Percentiles rank a stretch among this genome's conserved stretches.
Evolutionary conservation across 495 filamentous ascomycete genomes (phyloP).

Genomic region (Penicilliopsis zonata): DNA sequence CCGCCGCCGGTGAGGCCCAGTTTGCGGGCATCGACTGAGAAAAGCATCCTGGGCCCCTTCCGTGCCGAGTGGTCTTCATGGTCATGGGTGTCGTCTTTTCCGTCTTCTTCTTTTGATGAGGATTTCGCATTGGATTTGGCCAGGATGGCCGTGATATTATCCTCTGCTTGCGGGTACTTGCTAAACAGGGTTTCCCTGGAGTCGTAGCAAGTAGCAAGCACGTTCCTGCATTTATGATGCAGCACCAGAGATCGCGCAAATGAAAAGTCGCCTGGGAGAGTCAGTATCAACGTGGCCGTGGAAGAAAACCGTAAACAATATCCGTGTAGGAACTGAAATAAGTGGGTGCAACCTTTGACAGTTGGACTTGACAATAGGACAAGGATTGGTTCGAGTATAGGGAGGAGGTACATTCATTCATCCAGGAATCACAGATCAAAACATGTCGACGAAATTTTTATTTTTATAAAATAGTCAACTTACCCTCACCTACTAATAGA

Average conservation of each 20-base stretch:
- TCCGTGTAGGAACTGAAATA: too few species aligned
- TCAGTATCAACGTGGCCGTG: not conserved
- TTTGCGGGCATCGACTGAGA: constrained; percentile 63
- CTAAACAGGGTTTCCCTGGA: constrained; percentile 33
- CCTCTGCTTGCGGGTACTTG: constrained; percentile 69
- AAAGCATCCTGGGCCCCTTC: constrained; percentile 39
- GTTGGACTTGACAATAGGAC: too few species aligned
- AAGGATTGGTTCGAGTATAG: too few species aligned
- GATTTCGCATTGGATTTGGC: constrained; percentile 3
- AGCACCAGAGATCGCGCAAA: constrained; percentile 66
- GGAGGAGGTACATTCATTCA: not conserved
- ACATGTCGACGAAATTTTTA: too few species aligned
- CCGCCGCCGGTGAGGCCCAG: constrained; percentile 35
- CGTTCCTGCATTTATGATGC: constrained; percentile 54
- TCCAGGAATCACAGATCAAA: not conserved
- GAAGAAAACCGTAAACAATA: not conserved
- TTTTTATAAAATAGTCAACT: too few species aligned
- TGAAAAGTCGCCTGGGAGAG: constrained; percentile 64
- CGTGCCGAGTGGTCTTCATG: not conserved
- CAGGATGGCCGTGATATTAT: constrained; percentile 44
- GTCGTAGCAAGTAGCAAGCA: constrained; percentile 57
- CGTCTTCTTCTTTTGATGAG: not conserved
- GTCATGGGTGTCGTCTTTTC: constrained; percentile 1
- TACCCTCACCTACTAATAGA: constrained; percentile 78
- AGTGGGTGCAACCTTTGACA: too few species aligned